Conservation (phyloP, 2,329 filamentous ascomycete genomes). For the Cercospora brassicicola region DNA sequence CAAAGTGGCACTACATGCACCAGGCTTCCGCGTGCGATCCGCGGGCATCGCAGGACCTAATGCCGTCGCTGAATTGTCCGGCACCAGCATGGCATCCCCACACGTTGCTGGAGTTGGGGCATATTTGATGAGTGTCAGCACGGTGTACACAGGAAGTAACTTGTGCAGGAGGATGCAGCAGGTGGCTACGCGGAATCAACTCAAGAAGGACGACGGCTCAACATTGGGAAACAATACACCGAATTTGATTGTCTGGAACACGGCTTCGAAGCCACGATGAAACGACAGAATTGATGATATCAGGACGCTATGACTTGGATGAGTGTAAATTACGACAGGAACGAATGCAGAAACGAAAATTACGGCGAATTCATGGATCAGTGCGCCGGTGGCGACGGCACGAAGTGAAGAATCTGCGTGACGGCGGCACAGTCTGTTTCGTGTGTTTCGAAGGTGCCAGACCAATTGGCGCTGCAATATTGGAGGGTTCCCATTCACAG, state of each 20-base stretch:
- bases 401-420: background rate
- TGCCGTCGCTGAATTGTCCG: constrained; percentile 48
- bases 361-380: background rate
- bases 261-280: background rate
- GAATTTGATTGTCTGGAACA: constrained; percentile 12
- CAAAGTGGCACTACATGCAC: constrained; percentile 45
- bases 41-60: constrained; percentile 48
- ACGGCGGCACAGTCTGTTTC: background rate
- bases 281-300: background rate
- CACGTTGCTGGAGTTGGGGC: constrained; percentile 27
- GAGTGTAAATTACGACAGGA: background rate
- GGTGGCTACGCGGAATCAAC: background rate
- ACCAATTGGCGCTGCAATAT: too few species aligned
- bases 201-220: constrained; percentile 3
- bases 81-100: constrained; percentile 46
- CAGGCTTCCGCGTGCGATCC: constrained; percentile 53
- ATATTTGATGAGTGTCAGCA: constrained; percentile 8
- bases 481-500: background rate
- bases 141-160: background rate
- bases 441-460: background rate
- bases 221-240: background rate
- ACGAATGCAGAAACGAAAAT: background rate
- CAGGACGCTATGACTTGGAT: background rate
- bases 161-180: background rate
- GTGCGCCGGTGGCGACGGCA: background rate